Base-by-base conservation (phyloP, 2,329 filamentous ascomycete genomes). In the Aspergillus unguis region DNA sequence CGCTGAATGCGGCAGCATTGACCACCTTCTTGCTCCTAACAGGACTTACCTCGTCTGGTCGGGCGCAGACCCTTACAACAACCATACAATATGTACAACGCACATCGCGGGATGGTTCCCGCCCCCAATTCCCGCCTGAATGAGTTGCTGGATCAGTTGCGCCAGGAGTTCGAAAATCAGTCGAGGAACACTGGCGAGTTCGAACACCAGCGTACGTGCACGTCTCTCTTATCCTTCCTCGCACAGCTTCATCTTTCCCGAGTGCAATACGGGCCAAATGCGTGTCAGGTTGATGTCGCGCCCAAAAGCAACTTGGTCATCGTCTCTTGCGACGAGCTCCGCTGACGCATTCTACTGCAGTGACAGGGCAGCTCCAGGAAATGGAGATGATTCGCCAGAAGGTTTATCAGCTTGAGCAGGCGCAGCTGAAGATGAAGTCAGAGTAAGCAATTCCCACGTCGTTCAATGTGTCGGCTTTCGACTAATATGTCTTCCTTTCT, bases 341-440 rank as follows among this genome's bases (percentile, higher is more conserved):
- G 45, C 55, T 58, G 35, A 58, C 46, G 26, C 11, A 38, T 17
- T 27, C 41, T 54, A 50, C 52, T 64, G 61, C 71, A 96, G 94
- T 97, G 68, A 85, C 89, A 53, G 84, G 85, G 45, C 94, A 99
- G 71, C 87, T 96, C 59, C 87, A 92, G 66, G 94, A 99, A 75
- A 94, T 97, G 82, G 90, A 96, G 70, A 83, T 96, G 66, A 90
- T 99, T 45, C 83, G 92, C 58, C 87, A 92, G 69, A 96, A 96
- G 74, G 90, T 99, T 55, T 96, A 90, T 67, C 84, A 89, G 63
- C 85, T 99, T 71, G 94, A 99, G 72, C 91, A 95, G 70, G 84
- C 86, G 44, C 94, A 97, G 67, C 81, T 92, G 65, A 84, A 83
- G 48, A 85, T 96, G 67, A 97, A 97, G 78, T 82, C 86, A 73